Conservation (phyloP, 768 basidiomycete species). For the Lactifluus volemus region DNA sequence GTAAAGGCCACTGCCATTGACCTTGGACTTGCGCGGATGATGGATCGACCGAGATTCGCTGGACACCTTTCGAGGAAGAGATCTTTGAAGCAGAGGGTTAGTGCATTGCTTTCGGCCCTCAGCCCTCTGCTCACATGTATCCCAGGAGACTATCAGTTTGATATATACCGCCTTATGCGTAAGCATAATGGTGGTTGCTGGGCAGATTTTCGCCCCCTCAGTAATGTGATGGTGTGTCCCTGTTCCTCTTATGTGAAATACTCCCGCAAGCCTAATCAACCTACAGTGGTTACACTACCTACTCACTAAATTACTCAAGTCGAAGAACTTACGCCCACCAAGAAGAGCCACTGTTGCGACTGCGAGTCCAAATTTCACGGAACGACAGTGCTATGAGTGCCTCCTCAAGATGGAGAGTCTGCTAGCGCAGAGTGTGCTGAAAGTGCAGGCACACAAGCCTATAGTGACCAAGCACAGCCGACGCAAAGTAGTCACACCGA, state of each 20-base stretch:
- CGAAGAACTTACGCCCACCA: slow-evolving; percentile 50
- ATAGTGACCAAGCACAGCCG: slow-evolving; percentile 30
- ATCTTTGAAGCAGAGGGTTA: slow-evolving; percentile 87
- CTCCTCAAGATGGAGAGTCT: slow-evolving; percentile 57
- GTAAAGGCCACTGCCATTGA: slow-evolving; percentile 85
- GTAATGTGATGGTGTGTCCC: slow-evolving; percentile 78
- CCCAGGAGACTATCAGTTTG: slow-evolving; percentile 86
- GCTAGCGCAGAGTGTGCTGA: slow-evolving; percentile 40
- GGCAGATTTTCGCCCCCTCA: slow-evolving; percentile 70
- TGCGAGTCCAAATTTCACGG: slow-evolving; percentile 37
- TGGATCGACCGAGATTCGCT: slow-evolving; percentile 43
- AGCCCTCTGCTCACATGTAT: background rate
- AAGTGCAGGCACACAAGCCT: slow-evolving; percentile 27
- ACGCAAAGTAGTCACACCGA: slow-evolving; percentile 28
- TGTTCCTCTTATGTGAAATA: background rate
- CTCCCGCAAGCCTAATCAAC: background rate
- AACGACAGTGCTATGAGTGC: slow-evolving; percentile 61
- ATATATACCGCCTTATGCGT: slow-evolving; percentile 87
- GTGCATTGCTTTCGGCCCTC: background rate
- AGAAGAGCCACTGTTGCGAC: slow-evolving; percentile 24
- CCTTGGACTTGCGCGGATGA: slow-evolving; percentile 74
- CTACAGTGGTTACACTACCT: slow-evolving; percentile 89
- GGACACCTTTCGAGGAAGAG: slow-evolving; percentile 80
- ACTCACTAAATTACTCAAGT: slow-evolving; percentile 56
- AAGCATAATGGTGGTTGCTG: slow-evolving; percentile 52